Evolutionary conservation across 306 rosid species (phyloP).

Genomic region (Mimosa bimucronata): DNA sequence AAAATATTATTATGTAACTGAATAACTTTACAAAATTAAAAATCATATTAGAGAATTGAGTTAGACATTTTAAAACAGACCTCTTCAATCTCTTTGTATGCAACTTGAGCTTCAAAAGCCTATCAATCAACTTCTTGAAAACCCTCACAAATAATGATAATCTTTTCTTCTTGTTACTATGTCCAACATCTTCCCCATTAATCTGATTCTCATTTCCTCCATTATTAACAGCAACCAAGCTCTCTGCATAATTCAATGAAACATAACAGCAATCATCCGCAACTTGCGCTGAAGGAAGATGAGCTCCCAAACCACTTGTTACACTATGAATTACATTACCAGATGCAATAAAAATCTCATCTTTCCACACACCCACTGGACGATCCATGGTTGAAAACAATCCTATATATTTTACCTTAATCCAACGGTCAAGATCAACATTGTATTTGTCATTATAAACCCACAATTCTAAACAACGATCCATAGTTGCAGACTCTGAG

Average conservation of each 20-base stretch:
- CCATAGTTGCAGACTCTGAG: slow-evolving; percentile 21
- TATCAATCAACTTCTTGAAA: background rate
- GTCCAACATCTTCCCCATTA: background rate
- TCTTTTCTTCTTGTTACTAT: background rate
- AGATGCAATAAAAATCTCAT: slow-evolving; percentile 41
- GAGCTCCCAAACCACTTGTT: slow-evolving; percentile 23
- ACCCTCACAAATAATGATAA: background rate
- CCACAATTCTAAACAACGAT: slow-evolving; percentile 38
- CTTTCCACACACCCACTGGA: slow-evolving; percentile 38
- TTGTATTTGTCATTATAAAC: slow-evolving; percentile 19
- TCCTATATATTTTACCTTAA: background rate
- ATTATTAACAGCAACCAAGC: slow-evolving; percentile 15
- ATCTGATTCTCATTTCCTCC: background rate
- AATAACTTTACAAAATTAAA: background rate
- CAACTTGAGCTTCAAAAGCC: background rate
- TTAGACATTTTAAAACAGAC: background rate
- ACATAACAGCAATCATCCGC: slow-evolving; percentile 30
- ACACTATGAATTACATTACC: slow-evolving; percentile 12
- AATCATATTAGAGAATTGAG: background rate
- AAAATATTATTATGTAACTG: background rate
- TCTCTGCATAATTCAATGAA: slow-evolving; percentile 34
- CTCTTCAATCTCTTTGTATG: background rate
- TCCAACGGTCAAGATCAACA: slow-evolving; percentile 32
- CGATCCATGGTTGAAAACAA: slow-evolving; percentile 22
- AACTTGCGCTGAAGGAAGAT: slow-evolving; percentile 28